phyloP scores from a whole-genome alignment of 495 filamentous ascomycete genomes.

The Recurvomyces mirabilis region DNA sequence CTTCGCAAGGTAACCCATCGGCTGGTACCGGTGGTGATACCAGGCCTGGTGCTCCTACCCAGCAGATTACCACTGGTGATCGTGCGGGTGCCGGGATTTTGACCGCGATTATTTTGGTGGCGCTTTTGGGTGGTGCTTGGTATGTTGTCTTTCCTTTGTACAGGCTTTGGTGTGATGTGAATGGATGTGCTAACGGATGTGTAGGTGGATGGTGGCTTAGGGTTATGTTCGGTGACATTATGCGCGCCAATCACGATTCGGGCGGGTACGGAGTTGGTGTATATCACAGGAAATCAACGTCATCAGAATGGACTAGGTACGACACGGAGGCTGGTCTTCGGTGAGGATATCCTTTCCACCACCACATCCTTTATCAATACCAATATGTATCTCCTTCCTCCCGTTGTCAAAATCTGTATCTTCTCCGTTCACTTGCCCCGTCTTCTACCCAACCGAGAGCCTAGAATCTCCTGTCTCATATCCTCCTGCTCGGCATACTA shows the following conservation, averaged over 20 bases:
- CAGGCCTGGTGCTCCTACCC: constrained; percentile 4
- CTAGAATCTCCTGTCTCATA: too few species aligned
- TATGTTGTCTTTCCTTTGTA: constrained; percentile 2
- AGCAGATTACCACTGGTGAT: constrained; percentile 29
- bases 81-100: constrained; percentile 29
- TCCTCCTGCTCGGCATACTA: not conserved
- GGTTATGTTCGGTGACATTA: not conserved
- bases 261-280: too few species aligned
- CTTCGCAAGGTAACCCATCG: constrained; percentile 25
- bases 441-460: too few species aligned
- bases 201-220: constrained; percentile 3
- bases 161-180: not conserved
- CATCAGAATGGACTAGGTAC: too few species aligned
- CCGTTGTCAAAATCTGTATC: too few species aligned
- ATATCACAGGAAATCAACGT: too few species aligned
- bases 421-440: too few species aligned
- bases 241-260: not conserved
- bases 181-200: not conserved
- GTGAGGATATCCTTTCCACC: too few species aligned
- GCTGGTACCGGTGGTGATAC: constrained; percentile 24
- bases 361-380: not conserved
- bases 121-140: constrained; percentile 9
- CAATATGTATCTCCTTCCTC: not conserved
- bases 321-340: too few species aligned
- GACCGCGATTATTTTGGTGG: constrained; percentile 11